A percentile compares a stretch with the other conserved stretches of the same genome.
Conservation (phyloP, 495 filamentous ascomycete species). For the Penicillium chermesinum region DNA sequence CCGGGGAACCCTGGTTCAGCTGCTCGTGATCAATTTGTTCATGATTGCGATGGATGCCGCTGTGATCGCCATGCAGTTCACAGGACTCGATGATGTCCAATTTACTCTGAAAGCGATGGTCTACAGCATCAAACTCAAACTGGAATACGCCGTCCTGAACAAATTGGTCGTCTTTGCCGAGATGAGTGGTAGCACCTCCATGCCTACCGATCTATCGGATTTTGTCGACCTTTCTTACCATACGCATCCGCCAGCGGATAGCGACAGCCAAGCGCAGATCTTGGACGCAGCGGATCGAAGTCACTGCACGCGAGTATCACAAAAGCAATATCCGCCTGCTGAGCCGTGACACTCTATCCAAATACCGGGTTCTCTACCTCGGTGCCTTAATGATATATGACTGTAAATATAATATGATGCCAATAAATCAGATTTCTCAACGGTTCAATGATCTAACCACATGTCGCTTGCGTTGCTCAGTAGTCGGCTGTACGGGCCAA, state of each 20-base stretch:
- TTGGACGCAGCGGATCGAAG: conserved; percentile 4
- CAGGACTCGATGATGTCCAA: conserved; percentile 42
- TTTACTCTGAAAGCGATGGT: conserved; percentile 46
- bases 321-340: conserved; percentile 14
- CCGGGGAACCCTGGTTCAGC: conserved; percentile 36
- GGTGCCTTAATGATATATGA: not conserved
- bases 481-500: not conserved
- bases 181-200: conserved; percentile 15
- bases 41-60: conserved; percentile 44
- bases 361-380: too few species aligned
- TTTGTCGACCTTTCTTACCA: conserved; percentile 27
- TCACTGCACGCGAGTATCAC: conserved; percentile 4
- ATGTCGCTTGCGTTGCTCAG: not conserved
- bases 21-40: conserved; percentile 46
- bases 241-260: conserved; percentile 9
- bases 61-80: conserved; percentile 41
- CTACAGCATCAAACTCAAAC: conserved; percentile 54
- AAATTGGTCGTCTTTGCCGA: conserved; percentile 32
- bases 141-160: conserved; percentile 51
- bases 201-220: conserved; percentile 23
- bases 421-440: too few species aligned
- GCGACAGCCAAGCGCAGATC: conserved; percentile 15
- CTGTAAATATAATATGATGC: too few species aligned
- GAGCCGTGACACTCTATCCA: conserved; percentile 12
- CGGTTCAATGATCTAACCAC: not conserved